Conservation (phyloP, 805 yeast genomes). For the Schwanniomyces vanrijiae region DNA sequence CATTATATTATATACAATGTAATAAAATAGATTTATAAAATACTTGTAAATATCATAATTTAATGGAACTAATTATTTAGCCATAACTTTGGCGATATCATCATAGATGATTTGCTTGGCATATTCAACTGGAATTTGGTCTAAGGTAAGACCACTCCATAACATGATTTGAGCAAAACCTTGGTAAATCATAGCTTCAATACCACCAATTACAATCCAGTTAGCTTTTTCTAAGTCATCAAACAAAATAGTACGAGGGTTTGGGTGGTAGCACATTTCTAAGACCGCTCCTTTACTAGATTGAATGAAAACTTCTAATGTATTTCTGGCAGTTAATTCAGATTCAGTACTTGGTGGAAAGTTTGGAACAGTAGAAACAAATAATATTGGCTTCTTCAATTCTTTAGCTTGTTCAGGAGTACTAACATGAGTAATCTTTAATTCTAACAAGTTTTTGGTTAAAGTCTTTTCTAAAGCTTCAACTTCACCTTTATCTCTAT, state of each 20-base stretch:
- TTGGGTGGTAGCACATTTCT: conserved; percentile 37
- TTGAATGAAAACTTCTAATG: conserved; percentile 26
- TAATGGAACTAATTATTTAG: background rate
- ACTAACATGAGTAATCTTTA: conserved; percentile 22
- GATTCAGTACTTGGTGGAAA: conserved; percentile 20
- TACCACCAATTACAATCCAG: conserved; percentile 32
- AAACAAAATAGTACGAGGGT: conserved; percentile 22
- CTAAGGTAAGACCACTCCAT: conserved; percentile 28
- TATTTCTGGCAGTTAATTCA: conserved; percentile 23
- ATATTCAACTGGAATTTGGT: conserved; percentile 21
- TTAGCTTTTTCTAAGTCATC: conserved; percentile 19
- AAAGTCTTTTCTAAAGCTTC: conserved; percentile 17
- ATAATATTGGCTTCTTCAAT: conserved; percentile 18
- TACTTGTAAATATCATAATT: background rate
- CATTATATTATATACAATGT: background rate
- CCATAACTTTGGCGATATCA: background rate
- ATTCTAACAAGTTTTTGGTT: conserved; percentile 19
- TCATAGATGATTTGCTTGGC: conserved; percentile 5
- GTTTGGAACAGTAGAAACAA: conserved; percentile 31
- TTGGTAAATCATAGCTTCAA: conserved; percentile 32
- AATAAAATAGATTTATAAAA: background rate
- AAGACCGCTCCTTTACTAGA: conserved; percentile 22
- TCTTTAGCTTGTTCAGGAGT: conserved; percentile 23
- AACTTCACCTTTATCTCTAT: conserved; percentile 27
- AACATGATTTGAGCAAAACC: conserved; percentile 30